A percentile compares a stretch with the other conserved stretches of the same genome.
phyloP scores from a whole-genome alignment of 805 yeast species.

The Geotrichum ghanense region DNA sequence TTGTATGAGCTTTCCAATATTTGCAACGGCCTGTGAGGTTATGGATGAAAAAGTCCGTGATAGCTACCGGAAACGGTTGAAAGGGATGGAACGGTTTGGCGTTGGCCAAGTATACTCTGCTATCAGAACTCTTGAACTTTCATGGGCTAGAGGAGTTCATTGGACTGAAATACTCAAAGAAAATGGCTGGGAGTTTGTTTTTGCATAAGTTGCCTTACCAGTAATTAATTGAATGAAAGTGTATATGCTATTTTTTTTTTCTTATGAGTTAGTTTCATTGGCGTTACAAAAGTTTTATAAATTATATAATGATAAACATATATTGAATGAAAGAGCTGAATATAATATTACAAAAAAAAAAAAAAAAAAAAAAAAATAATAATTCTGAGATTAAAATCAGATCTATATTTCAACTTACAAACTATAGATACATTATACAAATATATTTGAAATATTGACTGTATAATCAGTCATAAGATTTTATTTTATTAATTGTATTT shows the following conservation, averaged over 20 bases:
- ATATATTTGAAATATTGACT: no score
- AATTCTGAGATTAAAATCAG: no score
- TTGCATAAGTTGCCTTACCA: constrained; percentile 32
- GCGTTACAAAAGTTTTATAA: no score
- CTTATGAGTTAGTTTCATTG: neutral
- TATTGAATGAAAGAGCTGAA: no score
- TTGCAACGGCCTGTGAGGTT: constrained; percentile 51
- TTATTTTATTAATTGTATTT: no score
- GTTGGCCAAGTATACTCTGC: constrained; percentile 35
- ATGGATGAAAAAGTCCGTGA: constrained; percentile 27
- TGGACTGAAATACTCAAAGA: constrained; percentile 39
- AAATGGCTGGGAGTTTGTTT: constrained; percentile 34
- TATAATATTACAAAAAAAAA: no score
- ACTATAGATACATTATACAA: no score
- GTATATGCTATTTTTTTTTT: neutral
- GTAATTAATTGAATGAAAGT: neutral
- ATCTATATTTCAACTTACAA: no score
- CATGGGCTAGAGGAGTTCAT: constrained; percentile 43
- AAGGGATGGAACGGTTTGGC: constrained; percentile 32
- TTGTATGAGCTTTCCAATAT: constrained; percentile 43
- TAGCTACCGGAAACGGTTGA: constrained; percentile 32
- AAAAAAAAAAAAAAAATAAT: no score
- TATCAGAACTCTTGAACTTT: constrained; percentile 35
- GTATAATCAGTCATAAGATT: no score
- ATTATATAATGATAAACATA: no score